Evolutionary conservation across 441 rosid genomes (phyloP), one percentile per base, ranked within the genome.

Genomic region (Arabidopsis hybrid): DNA sequence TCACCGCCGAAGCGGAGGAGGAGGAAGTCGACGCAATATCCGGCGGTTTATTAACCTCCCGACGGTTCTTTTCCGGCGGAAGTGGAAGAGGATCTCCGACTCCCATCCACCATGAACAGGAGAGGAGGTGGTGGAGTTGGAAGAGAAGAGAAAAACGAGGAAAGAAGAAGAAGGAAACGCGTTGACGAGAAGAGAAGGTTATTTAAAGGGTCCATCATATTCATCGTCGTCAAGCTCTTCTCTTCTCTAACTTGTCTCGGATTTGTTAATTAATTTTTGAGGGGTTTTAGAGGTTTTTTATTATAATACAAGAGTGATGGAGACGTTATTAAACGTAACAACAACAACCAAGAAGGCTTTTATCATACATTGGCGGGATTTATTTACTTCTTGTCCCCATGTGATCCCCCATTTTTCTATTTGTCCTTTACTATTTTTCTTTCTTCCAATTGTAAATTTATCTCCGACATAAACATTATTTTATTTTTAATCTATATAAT

Each of bases 31-130:
- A 69, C 13, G 66, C 79, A 63, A 61, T 47, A 32, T 17, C 87
- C 55, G 85, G 80, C 59, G 61, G 84, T 16, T 35, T 35, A 36
- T 3, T 2, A 36, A 8, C 43, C 26, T 58, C 45, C 63, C 63
- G 63, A 1, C 45, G 63, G 63, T 58, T 36, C 14, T 58, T 58
- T 8, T 58, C 63, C 43, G 63, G 45, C 43, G 45, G 63, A 63
- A 80, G 78, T 29, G 39, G 66, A 45, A 74, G 76, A 65, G 86
- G 68, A 55, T 67, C 46, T 64, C 69, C 75, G 60, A 47, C 80
- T 74, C 71, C 90, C 96, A 90, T 87, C 57, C 59, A 56, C 79
- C 42, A 58, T 58, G 45, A 58, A 58, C 45, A 58, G 31, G 11
- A 4, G 51, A 14, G 21, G 51, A 47, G 29, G 63, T 31, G 10